Evolutionary conservation across 495 filamentous ascomycete genomes (phyloP), one percentile per base, ranked within the genome.

Genomic region (Podospora sp.): DNA sequence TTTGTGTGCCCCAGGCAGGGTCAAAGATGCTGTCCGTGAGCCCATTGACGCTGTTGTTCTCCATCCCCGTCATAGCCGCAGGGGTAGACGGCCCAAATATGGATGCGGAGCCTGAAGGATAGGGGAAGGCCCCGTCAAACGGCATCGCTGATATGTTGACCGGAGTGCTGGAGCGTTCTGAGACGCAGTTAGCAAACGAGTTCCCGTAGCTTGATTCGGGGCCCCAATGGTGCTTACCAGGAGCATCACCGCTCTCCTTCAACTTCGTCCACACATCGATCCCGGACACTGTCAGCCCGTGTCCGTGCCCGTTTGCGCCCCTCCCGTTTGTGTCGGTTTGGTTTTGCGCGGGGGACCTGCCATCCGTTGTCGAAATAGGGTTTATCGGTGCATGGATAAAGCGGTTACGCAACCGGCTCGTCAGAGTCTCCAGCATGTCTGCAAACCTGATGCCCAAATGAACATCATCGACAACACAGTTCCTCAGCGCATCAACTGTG

Each of bases 371-470:
- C 16, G 66, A 63, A 25, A 76, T 36, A 35, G 73, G 65, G 24
- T 70, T 72, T 24, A 79, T 76, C 33, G 83, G 81, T 0, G 84
- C 84, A 69, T 84, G 88, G 57, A 94, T 87, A 73, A 94, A 94
- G 16, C 91, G 85, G 60, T 87, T 88, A 22, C 90, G 85, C 61
- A 95, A 84, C 52, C 90, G 86, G 26, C 86, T 86, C 2, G 91
- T 94, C 57, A 96, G 79, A 8, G 89, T 89, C 74, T 96, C 91
- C 1, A 97, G 85, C 58, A 97, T 85, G 68, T 97, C 93, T n/a
- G 94, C 92, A 70, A 97, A 97, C 14, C 92, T 89, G 60, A 93
- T 92, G 33, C 89, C 94, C n/a, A 99, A 84, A 78, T 99, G 95
- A 21, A 99, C 92, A 71, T 98, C 95, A 75, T 99, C 95, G 6